Evolutionary conservation across 148 eudicot genomes (phyloP).

Genomic region (Rhododendron molle): DNA sequence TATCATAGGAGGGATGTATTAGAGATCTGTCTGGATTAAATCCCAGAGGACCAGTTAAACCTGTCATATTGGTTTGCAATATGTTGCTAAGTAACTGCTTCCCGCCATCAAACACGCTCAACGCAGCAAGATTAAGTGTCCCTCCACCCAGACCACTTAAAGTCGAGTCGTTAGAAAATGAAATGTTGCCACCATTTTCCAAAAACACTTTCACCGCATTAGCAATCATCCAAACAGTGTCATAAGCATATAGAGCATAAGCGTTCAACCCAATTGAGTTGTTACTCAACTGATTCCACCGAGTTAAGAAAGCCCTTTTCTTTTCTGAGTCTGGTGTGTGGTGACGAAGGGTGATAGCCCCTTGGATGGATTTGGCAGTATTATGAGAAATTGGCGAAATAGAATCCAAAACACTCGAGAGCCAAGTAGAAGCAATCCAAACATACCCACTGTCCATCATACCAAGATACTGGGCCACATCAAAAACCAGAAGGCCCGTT

Average conservation of each 20-base stretch:
- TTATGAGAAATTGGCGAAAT: constrained; percentile 4
- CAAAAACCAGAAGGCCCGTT: constrained; percentile 47
- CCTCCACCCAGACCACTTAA: constrained; percentile 23
- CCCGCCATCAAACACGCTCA: constrained; percentile 41
- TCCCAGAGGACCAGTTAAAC: constrained; percentile 29
- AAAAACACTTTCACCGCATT: constrained; percentile 29
- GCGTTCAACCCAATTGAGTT: constrained; percentile 26
- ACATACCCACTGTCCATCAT: constrained; percentile 71
- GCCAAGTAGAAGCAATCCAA: constrained; percentile 84
- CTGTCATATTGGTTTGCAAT: constrained; percentile 30
- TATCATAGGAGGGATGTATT: constrained; percentile 22
- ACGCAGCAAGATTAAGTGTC: constrained; percentile 31
- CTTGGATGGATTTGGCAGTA: constrained; percentile 27
- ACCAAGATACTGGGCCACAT: constrained; percentile 49
- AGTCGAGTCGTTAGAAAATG: constrained; percentile 29
- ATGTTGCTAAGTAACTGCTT: constrained; percentile 22
- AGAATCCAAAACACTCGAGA: constrained; percentile 55
- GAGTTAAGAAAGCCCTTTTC: constrained; percentile 26
- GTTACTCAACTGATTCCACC: constrained; percentile 33
- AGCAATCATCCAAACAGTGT: constrained; percentile 47
- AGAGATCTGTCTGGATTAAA: constrained; percentile 20
- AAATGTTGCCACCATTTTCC: constrained; percentile 26
- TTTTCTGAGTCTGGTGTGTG: constrained; percentile 47
- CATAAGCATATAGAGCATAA: constrained; percentile 46
- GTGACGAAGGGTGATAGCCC: constrained; percentile 55